Conservation (phyloP, 768 basidiomycete species). For the Mycena vitilis region DNA sequence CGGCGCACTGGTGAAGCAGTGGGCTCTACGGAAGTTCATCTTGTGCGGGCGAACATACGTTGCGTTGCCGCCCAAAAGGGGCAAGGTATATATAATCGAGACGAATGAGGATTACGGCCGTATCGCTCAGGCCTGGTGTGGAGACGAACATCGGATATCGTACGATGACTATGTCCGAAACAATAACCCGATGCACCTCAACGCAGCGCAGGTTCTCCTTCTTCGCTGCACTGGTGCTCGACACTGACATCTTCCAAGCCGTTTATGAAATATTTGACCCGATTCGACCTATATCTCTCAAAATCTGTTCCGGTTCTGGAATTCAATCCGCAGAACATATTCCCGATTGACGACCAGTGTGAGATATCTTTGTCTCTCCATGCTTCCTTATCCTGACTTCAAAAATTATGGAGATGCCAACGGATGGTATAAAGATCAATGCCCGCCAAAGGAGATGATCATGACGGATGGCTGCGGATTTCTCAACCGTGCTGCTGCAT, state of each 20-base stretch:
- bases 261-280: slow-evolving; percentile 72
- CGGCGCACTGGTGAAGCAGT: slow-evolving; percentile 44
- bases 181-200: slow-evolving; percentile 71
- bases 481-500: slow-evolving; percentile 67
- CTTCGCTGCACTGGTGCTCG: too few species aligned
- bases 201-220: slow-evolving; percentile 63
- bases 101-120: slow-evolving; percentile 62
- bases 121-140: slow-evolving; percentile 45
- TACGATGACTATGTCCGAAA: slow-evolving; percentile 66
- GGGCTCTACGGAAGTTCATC: slow-evolving; percentile 64
- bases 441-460: slow-evolving; percentile 64
- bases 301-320: slow-evolving; percentile 70
- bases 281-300: slow-evolving; percentile 73
- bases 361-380: too few species aligned
- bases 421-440: slow-evolving; percentile 47
- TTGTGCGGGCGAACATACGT: slow-evolving; percentile 74
- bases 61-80: slow-evolving; percentile 73
- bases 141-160: slow-evolving; percentile 61
- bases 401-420: slow-evolving; percentile 47
- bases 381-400: background rate
- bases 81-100: slow-evolving; percentile 70
- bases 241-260: slow-evolving; percentile 53
- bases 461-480: slow-evolving; percentile 84
- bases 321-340: slow-evolving; percentile 61
- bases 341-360: slow-evolving; percentile 65